Base-by-base conservation (phyloP, 1,139 yeast genomes). In the Komagataea norvegica region DNA sequence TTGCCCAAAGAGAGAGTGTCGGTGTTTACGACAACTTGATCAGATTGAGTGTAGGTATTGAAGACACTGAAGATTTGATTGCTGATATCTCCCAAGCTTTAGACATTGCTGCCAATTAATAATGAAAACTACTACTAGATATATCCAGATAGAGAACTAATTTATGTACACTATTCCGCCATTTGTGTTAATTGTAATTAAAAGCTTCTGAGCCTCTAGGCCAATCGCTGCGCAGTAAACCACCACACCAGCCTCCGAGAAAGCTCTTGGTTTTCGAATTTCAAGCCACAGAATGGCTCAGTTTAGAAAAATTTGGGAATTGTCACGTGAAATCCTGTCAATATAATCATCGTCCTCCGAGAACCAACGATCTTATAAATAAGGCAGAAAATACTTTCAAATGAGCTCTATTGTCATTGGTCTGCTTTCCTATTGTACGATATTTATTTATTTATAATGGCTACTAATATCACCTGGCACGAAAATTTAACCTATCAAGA, bases 401-500 rank as follows among this genome's bases (percentile, higher is more conserved):
- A 11, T 8, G 24, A 21, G 24, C 11, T 21, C 10, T 21, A 8
- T 21, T 11, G 8, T 21, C 24, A 11, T 21, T 21, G 10, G 24
- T 8, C 8, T 21, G 24, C 8, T 21, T 8, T 21, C 8, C 10
- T 21, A 8, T 8, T 21, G 8, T 21, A 11, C 8, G 8, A 8
- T 8, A 11, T 11, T 21, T 21, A 8, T 25, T 10, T 27, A 25
- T 18, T n/a, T 11, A 27, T 10, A 19, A 89, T 88, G 96, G 93
- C 96, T 54, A 80, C 96, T 37, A 89, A 89, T 58, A 87, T 89
- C 62, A 87, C 96, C 49, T 89, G 97, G 96, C 97, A 89, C 65
- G 78, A 77, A 48, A 91, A 93, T 57, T 70, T 89, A 52, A 80
- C 93, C 23, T 88, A 83, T 62, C 77, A 70, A 17, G 96, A 89